Evolutionary conservation across 2,329 filamentous ascomycete species (phyloP).

Genomic region (Pleoardoris graminearum): DNA sequence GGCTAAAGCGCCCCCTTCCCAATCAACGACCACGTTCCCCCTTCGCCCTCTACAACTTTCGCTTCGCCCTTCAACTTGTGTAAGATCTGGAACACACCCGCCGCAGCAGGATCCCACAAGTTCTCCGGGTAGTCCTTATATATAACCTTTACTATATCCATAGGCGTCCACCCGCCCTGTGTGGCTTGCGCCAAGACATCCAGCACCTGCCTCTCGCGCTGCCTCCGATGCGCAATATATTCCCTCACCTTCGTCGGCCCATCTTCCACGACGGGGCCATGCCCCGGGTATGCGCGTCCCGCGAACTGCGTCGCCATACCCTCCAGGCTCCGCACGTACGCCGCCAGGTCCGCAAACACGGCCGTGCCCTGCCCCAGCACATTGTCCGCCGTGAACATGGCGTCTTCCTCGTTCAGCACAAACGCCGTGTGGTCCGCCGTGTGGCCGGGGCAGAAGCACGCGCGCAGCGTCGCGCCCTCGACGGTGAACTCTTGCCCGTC

Average conservation of each 20-base stretch:
- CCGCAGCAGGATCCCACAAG: constrained; percentile 74
- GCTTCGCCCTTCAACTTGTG: constrained; percentile 77
- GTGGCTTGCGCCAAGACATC: constrained; percentile 41
- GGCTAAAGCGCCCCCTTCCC: constrained; percentile 38
- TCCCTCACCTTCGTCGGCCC: constrained; percentile 73
- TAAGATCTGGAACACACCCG: constrained; percentile 77
- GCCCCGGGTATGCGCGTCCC: constrained; percentile 81
- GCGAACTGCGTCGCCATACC: constrained; percentile 68
- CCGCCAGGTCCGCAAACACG: constrained; percentile 75
- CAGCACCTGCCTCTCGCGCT: constrained; percentile 64
- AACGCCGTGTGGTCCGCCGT: constrained; percentile 82
- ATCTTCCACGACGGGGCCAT: constrained; percentile 77
- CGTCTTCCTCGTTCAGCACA: constrained; percentile 73
- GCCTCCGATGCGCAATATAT: constrained; percentile 79
- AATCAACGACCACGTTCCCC: constrained; percentile 41
- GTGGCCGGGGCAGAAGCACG: constrained; percentile 73
- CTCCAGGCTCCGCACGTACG: constrained; percentile 70
- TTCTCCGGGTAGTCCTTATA: constrained; percentile 78
- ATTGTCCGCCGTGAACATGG: constrained; percentile 88
- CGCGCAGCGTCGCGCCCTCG: constrained; percentile 68
- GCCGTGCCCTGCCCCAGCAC: constrained; percentile 85
- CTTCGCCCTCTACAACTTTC: constrained; percentile 55
- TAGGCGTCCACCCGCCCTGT: constrained; percentile 63
- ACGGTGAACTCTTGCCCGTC: constrained; percentile 60
- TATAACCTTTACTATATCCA: constrained; percentile 86